Base-by-base conservation (phyloP, 1,284 basidiomycete species). In the Cryptococcus floricola region DNA sequence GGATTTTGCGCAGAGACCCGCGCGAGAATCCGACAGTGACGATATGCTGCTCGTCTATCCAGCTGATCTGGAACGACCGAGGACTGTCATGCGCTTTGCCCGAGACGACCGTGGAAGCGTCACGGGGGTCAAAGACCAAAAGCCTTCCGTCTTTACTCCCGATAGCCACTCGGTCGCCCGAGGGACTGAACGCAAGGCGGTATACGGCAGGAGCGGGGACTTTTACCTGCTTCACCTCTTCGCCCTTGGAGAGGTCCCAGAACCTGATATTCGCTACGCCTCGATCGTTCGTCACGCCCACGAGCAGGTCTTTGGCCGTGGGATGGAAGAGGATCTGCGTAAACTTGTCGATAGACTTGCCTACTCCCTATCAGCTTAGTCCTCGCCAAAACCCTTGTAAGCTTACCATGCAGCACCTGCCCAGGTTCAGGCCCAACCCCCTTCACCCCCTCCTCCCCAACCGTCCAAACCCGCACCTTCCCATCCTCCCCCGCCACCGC, bases 401-500 rank as follows among this genome's bases (percentile, higher is more conserved):
- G 34, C 60, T 50, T 48, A 69, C 70, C 72, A 25, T 67, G 66
- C 5, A 74, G 13, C 2, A 67, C 58, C 42, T 63, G 39, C 16
- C 66, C 58, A 0, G 71, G 64, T 47, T 71, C 69, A 7, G 69
- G 68, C 10, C 70, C 70, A 23, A 65, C 52, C 1, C 70, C 73
- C 31, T 70, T 58, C 0, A 74, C 48, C 2, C 71, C 71, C 0
- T 65, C 66, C 13, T 62, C 48, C 0, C 65, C 67, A 0, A 79
- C 56, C 14, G 50, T 57, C 68, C 78, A 80, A 0, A 78, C 63
- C 16, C 76, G 60, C 6, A 80, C 59, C 16, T 68, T 64, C 0
- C 75, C 77, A 56, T 80, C 78, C 27, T 78, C 75, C 7, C 77
- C 72, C 1, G 78, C 78, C 2, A 78, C 62, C 7, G 69, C 76